These are phyloP conservation scores for Blastomyces emzantsi DNA, from an alignment of 2,329 filamentous ascomycete species.

Conservation along the genomic window DNA sequence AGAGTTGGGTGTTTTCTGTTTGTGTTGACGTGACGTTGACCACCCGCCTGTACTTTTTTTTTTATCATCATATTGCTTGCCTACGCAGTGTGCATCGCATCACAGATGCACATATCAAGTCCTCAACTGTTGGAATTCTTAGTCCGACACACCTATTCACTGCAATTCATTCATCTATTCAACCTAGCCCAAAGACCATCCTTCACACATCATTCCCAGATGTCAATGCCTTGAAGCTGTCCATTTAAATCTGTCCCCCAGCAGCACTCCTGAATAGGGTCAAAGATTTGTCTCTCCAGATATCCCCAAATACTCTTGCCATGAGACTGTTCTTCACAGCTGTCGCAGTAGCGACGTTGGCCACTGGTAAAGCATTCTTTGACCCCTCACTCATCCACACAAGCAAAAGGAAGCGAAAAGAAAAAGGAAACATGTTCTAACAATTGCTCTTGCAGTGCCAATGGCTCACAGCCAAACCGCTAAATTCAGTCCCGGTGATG, in stretches of 20 bases:
- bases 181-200: neutral
- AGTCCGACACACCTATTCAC: neutral
- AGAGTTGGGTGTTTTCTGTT: neutral
- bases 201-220: neutral
- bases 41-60: neutral
- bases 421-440: neutral
- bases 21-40: neutral
- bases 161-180: neutral
- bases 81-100: neutral
- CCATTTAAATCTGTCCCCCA: neutral
- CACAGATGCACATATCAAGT: neutral
- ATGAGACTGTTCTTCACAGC: conserved; percentile 1
- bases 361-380: neutral
- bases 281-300: neutral
- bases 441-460: conserved; percentile 14
- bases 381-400: neutral
- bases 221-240: neutral
- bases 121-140: too few relatives aligned
- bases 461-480: conserved; percentile 17
- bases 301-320: neutral
- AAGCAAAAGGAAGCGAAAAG: neutral
- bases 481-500: conserved; percentile 18
- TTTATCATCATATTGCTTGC: neutral
- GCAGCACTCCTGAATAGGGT: neutral
- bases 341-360: neutral